phyloP scores from a whole-genome alignment of 2,329 filamentous ascomycete species.

The Epichloe sibirici region DNA sequence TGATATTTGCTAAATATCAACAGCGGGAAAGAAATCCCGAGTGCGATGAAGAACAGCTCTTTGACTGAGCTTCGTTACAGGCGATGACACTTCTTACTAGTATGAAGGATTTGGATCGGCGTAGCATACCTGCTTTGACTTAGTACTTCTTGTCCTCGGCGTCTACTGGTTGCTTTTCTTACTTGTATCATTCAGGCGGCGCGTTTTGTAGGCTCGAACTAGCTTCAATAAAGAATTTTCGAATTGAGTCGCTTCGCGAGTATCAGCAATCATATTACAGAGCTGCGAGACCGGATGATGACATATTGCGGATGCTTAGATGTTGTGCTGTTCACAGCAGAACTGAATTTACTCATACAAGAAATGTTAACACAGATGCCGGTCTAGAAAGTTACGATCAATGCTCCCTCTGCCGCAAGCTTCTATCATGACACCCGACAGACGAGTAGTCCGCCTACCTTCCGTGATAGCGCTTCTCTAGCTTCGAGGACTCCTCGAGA shows the following conservation, averaged over 20 bases:
- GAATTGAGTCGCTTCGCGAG: background rate
- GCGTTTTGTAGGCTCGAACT: background rate
- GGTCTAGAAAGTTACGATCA: too few relatives aligned
- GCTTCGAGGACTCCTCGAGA: conserved; percentile 68
- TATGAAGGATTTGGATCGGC: too few relatives aligned
- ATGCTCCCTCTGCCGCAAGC: too few relatives aligned
- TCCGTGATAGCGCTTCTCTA: conserved; percentile 69
- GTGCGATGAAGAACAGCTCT: too few relatives aligned
- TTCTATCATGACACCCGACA: conserved; percentile 49
- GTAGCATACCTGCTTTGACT: background rate
- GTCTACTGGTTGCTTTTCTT: background rate
- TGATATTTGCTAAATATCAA: background rate
- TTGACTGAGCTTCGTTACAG: too few relatives aligned
- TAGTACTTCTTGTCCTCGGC: background rate
- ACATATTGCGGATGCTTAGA: background rate
- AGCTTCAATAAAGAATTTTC: background rate
- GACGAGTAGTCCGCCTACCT: conserved; percentile 67
- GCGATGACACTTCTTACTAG: too few relatives aligned
- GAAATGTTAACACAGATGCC: too few relatives aligned
- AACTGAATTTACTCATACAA: too few relatives aligned
- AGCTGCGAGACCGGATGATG: background rate
- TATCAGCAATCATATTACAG: background rate
- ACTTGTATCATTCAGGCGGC: background rate
- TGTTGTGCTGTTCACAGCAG: background rate
- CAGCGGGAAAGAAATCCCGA: too few relatives aligned